Evolutionary conservation across 805 yeast genomes (phyloP), one percentile per base, ranked within the genome.

Genomic region (Myxozyma vanderwaltii): DNA sequence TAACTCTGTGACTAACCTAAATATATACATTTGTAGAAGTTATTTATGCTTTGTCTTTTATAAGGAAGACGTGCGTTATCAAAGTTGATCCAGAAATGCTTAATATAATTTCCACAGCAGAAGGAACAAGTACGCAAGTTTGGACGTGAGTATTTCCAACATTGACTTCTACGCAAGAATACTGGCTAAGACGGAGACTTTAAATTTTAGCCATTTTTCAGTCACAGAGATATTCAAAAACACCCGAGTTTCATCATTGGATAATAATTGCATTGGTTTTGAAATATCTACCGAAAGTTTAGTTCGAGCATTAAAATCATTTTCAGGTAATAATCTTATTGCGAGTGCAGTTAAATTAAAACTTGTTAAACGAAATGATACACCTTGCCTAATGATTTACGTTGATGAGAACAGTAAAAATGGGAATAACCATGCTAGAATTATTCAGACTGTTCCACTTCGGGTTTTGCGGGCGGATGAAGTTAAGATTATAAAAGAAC

Each of bases 211-310:
- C n/a, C 49, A 41, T 17, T 45, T 60, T n/a, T 60, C 57, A n/a
- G 40, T 44, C 8, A 36, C 36, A n/a, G 58, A 57, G 12, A 24
- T 55, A 10, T 54, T 61, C 44, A 45, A 40, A 8, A 43, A 45
- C 19, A 10, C 60, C 35, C 23, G 27, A 26, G 29, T 61, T 5
- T 21, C 27, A 13, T 54, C 63, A 1, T 17, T 78, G 1, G 73
- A 84, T 26, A 82, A 82, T 36, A 80, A 85, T 66, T 75, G 78
- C 19, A 80, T 87, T 21, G 77, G 80, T 58, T 70, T 87, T 55
- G 91, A 87, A 65, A 71, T 86, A 61, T 85, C 85, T 67, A 75
- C 82, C 5, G 91, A 86, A 47, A 79, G 83, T 35, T 71, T 87
- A 12, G 75, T 76, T 26, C 86, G 83, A 59, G 83, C 87, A 1